Evolutionary conservation across 805 yeast genomes (phyloP), one percentile per base, ranked within the genome.

Genomic region (Saturnispora quitensis): DNA sequence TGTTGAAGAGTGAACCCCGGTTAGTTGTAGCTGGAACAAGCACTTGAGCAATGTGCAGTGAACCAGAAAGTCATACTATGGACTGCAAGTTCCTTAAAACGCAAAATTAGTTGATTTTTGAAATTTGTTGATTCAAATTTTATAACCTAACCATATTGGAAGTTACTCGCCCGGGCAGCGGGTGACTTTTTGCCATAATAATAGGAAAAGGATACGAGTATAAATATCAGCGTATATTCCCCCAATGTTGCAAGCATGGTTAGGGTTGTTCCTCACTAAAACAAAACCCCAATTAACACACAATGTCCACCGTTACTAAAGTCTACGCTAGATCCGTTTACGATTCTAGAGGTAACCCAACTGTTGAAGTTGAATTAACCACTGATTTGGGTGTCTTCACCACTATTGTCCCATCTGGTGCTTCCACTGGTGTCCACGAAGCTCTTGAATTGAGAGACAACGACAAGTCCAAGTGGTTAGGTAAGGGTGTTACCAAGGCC

Each of bases 271-370:
- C 34, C 13, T 31, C 34, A 31, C 34, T 31, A 31, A 31, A 31
- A 31, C 34, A 31, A 38, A 38, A 7, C 18, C 20, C 17, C 47
- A 48, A 20, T 44, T 47, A 47, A 40, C 22, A 22, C 58, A n/a
- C 52, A 67, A 31, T 67, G 71, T 60, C 68, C 44, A 85, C 96
- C 64, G 81, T 88, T 68, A 73, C 87, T 63, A 90, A 91, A 76
- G 76, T 90, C 65, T 83, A 78, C 74, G 87, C 98, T 68, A 90
- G 99, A 78, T 86, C 82, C 81, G 96, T 91, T 75, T 91, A 93
- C 85, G 99, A 91, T 79, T 91, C 98, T 67, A 89, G 99, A 78
- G 98, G 98, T 77, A 93, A 91, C 84, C 99, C 99, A 78, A 91
- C 99, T 64, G 99, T 93, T 66, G 98, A 93, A 83, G 98, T 93